Evolutionary conservation across 169 alveolate species (phyloP).

Genomic region (Pseudocohnilembus persalinus): DNA sequence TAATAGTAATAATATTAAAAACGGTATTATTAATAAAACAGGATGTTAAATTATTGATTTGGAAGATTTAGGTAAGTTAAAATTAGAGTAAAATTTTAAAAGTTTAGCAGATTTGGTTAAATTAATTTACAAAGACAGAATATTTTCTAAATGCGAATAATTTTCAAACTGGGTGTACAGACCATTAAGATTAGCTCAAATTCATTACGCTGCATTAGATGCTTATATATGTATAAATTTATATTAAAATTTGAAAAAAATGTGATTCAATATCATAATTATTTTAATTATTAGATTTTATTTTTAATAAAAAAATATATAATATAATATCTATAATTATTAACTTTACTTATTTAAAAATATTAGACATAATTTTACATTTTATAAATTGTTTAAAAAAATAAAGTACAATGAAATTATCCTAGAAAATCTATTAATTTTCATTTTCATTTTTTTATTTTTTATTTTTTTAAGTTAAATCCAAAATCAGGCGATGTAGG

Average conservation of each 20-base stretch:
- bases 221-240: constrained; percentile 47
- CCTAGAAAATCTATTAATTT: no score
- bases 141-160: constrained; percentile 69
- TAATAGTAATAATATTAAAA: neutral
- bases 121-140: constrained; percentile 44
- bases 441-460: no score
- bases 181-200: constrained; percentile 64
- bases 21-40: neutral
- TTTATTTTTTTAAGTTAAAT: no score
- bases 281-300: no score
- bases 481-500: no score
- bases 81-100: neutral
- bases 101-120: neutral
- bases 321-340: neutral
- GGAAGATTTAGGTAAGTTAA: neutral
- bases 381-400: no score
- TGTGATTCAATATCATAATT: neutral
- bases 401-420: no score
- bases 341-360: neutral
- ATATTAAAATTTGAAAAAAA: neutral
- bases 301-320: no score
- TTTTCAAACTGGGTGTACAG: constrained; percentile 78
- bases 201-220: constrained; percentile 78
- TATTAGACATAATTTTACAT: no score
- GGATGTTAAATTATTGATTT: neutral